Evolutionary conservation across 352 stramenopile species (phyloP).

Genomic region (Phytopythium litorale): DNA sequence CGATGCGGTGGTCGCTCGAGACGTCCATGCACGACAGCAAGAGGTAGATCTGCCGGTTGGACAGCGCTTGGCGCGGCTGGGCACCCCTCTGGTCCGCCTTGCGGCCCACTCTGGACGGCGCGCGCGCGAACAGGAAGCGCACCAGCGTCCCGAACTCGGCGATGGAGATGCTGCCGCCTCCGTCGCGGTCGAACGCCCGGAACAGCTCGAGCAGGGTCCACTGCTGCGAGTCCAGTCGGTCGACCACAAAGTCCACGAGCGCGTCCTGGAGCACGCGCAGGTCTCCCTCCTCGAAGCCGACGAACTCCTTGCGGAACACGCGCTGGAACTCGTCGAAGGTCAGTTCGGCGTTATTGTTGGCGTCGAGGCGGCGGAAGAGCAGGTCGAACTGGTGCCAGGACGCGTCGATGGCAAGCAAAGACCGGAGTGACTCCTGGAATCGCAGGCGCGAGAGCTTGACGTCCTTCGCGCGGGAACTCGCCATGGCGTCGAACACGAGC

Average conservation of each 20-base stretch:
- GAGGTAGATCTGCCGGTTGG: slow-evolving; percentile 47
- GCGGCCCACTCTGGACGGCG: background rate
- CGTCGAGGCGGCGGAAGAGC: slow-evolving; percentile 42
- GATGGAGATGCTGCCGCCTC: slow-evolving; percentile 38
- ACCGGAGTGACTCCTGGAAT: slow-evolving; percentile 33
- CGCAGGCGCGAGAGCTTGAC: slow-evolving; percentile 31
- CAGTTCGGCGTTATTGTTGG: slow-evolving; percentile 30
- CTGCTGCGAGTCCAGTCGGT: slow-evolving; percentile 39
- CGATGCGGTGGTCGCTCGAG: slow-evolving; percentile 40
- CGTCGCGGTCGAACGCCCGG: slow-evolving; percentile 45
- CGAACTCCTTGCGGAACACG: slow-evolving; percentile 23
- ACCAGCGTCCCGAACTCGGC: slow-evolving; percentile 47
- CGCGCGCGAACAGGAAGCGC: slow-evolving; percentile 34
- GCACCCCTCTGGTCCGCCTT: background rate
- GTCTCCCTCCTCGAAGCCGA: slow-evolving; percentile 28
- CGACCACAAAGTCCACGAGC: slow-evolving; percentile 38
- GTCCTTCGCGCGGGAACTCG: slow-evolving; percentile 9
- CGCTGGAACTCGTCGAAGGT: slow-evolving; percentile 32
- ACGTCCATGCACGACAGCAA: slow-evolving; percentile 45
- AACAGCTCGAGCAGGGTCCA: slow-evolving; percentile 46
- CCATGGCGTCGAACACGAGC: slow-evolving; percentile 33
- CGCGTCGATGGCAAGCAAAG: slow-evolving; percentile 32
- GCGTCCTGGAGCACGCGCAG: slow-evolving; percentile 33
- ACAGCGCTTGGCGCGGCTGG: slow-evolving; percentile 11
- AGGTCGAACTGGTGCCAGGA: slow-evolving; percentile 55